Conservation (phyloP, 2,329 filamentous ascomycete genomes). For the Mariannaea sp. region DNA sequence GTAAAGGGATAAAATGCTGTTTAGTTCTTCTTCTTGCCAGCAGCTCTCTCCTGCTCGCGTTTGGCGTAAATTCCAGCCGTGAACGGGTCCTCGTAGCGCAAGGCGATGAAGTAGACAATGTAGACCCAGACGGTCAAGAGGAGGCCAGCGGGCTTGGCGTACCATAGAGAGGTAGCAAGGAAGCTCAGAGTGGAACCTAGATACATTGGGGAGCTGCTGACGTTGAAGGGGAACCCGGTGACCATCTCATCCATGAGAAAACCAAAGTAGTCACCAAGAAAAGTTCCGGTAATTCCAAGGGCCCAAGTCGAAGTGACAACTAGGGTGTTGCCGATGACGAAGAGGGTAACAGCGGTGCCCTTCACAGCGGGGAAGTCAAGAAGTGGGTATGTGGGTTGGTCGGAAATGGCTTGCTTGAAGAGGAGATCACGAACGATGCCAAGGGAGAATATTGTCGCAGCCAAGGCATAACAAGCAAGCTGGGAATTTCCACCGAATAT, state of each 20-base stretch:
- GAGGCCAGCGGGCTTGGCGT: constrained; percentile 85
- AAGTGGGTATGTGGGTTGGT: constrained; percentile 74
- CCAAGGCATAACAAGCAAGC: constrained; percentile 87
- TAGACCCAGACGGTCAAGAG: constrained; percentile 76
- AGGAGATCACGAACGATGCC: constrained; percentile 87
- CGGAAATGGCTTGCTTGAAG: constrained; percentile 81
- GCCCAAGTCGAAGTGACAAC: constrained; percentile 90
- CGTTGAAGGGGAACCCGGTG: constrained; percentile 93
- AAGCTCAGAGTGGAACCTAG: constrained; percentile 93
- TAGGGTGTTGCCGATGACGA: constrained; percentile 78
- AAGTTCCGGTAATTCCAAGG: constrained; percentile 92
- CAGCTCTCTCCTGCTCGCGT: constrained; percentile 66
- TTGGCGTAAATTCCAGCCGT: constrained; percentile 92
- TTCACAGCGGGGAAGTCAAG: constrained; percentile 65
- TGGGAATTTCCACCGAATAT: constrained; percentile 79
- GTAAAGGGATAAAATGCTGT: background rate
- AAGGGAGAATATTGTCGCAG: constrained; percentile 85
- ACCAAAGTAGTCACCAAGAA: constrained; percentile 97
- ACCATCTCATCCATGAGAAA: constrained; percentile 96
- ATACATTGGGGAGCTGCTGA: constrained; percentile 94
- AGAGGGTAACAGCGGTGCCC: constrained; percentile 70
- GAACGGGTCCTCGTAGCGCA: constrained; percentile 92
- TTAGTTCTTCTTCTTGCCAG: constrained; percentile 59
- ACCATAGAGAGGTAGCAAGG: constrained; percentile 81
- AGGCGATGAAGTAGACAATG: constrained; percentile 77